Base-by-base conservation (phyloP, 495 filamentous ascomycete species). In the Trichoderma erinaceum region DNA sequence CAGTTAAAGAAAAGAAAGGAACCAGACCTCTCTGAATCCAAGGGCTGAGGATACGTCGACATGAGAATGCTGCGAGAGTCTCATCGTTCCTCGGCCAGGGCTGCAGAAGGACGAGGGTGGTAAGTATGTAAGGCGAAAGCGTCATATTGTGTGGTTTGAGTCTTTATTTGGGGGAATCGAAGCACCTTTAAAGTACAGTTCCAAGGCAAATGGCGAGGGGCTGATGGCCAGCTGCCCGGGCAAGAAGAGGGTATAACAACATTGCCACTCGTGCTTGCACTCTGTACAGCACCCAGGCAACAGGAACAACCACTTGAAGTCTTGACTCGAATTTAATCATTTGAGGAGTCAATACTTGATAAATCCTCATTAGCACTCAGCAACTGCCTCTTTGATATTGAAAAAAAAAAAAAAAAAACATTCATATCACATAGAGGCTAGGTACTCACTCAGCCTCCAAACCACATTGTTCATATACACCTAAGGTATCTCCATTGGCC, bases 61-160 rank as follows among this genome's bases (percentile, higher is more conserved):
- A 25, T 13, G 56, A 25, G 27, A 61, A 12, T 13, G 12, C 25
- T 21, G 56, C 56, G 56, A 32, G 56, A 18, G 27, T 10, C 56
- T 61, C 56, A 61, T 61, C 25, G 56, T 32, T 61, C 23, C 56
- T 61, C 56, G 56, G 27, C 23, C 56, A 4, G 25, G 56, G 56
- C 27, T 23, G 56, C 18, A 61, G 25, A 13, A 61, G 29, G 25
- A 18, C 13, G 13, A 61, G 27, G 25, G 56, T 21, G 12, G 56
- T 61, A 61, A 61, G 35, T 12, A 61, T 61, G 25, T 32, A 32
- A 21, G 8, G 56, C 56, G 56, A 16, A 13, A 61, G 27, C 25
- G 23, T 13, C 56, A 61, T 61, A 13, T 2, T 61, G 56, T 21
- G 1, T 16, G 6, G 56, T 61, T 13, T 16, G 27, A 38, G 35